Evolutionary conservation across 164 flowering plant species (phyloP).

Genomic region (Paratinospora sagittata): DNA sequence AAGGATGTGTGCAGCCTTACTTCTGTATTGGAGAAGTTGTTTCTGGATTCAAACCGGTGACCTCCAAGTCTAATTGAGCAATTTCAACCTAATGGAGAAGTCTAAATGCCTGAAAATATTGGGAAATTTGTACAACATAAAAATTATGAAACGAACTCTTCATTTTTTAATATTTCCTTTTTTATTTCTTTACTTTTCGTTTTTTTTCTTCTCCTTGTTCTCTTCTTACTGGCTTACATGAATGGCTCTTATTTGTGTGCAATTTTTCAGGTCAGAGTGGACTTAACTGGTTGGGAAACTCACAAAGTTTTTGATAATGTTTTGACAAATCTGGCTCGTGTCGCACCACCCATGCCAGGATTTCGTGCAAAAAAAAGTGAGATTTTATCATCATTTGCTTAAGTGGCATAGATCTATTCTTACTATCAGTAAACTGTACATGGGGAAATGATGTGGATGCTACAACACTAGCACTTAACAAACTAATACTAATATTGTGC

Average conservation of each 20-base stretch:
- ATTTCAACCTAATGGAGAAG: no score
- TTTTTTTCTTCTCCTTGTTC: not conserved
- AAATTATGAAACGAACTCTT: not conserved
- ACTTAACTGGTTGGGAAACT: conserved; percentile 54
- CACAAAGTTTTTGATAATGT: conserved; percentile 48
- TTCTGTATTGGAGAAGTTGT: no score
- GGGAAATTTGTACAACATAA: not conserved
- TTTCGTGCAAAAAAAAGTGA: conserved; percentile 78
- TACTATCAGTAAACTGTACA: not conserved
- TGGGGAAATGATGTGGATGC: conserved; percentile 4
- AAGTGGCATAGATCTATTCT: not conserved
- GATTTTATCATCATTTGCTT: conserved; percentile 15
- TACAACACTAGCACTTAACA: not conserved
- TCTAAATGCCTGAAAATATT: not conserved
- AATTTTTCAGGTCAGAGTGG: conserved; percentile 57
- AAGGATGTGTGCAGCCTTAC: no score
- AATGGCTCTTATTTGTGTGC: not conserved
- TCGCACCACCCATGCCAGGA: conserved; percentile 84
- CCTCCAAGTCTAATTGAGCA: no score
- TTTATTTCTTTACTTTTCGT: not conserved
- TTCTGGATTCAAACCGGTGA: no score
- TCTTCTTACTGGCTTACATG: not conserved
- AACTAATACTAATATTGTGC: not conserved
- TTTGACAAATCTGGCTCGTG: conserved; percentile 51
- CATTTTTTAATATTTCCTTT: not conserved